Base-by-base conservation (phyloP, 441 rosid genomes). In the Cnidoscolus chayamansa region DNA sequence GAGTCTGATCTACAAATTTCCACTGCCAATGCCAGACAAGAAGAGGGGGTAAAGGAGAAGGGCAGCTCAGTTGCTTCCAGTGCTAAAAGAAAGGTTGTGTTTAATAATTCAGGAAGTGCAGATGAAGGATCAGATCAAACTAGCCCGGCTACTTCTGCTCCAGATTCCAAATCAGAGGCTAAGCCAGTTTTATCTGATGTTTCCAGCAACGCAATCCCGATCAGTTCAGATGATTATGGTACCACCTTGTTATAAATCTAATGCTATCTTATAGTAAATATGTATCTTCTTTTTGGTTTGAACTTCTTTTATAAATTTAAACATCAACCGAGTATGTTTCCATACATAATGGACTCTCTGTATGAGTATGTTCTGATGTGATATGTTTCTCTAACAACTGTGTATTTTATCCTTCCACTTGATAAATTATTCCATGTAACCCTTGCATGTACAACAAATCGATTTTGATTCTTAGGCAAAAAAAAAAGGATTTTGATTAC, bases 171-270 rank as follows among this genome's bases (percentile, higher is more conserved):
- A 70, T 56, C 20, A 50, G 68, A 64, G 71, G 72, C 70, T 35
- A 59, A 66, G 58, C 60, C 58, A 61, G 76, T 60, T 62, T 10
- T 51, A 47, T 73, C 86, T 64, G 53, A 75, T 49, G 65, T 20
- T 9, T 40, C 79, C 43, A 59, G 74, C 65, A 65, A 73, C 65
- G 61, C 65, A 47, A 73, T 81, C 53, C 68, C 73, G 17, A 80
- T 49, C 47, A 72, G 61, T 81, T 79, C 87, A 37, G 78, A 72
- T 70, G 79, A 76, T 67, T 67, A 88, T 75, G 92, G 91, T 86
- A 72, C 67, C 15, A 25, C 53, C 65, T 65, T 71, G 45, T 64
- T 54, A 63, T 65, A 58, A 54, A 32, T 47, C 71, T 61, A 30
- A 53, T 72, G 10, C 19, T 68, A 72, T 37, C 35, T 40, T 40